Base-by-base conservation (phyloP, 2,329 filamentous ascomycete genomes). In the Chaetoscypha palmicola region DNA sequence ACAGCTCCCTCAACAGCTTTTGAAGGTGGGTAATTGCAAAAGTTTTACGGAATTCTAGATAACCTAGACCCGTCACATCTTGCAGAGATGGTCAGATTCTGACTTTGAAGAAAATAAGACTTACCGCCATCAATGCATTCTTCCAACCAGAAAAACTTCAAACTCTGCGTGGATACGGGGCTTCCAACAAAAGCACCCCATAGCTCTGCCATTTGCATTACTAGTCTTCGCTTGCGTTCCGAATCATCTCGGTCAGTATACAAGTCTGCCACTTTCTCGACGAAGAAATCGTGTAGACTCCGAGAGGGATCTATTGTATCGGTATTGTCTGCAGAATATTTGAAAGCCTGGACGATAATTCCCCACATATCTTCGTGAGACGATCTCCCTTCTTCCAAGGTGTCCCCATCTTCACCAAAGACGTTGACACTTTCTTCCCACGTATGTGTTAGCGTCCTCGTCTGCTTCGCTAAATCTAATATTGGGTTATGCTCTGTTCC, bases 71-170 rank as follows among this genome's bases (percentile, higher is more conserved):
- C 12, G 19, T 19, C 12, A 7, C 32, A n/a, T 3, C 32, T 17
- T 4, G 17, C 4, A 21, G 12, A 21, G 19, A 9, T 16, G 9
- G 12, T 26, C 5, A 9, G 4, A 2, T 5, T 36, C 17, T 5
- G n/a, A 22, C 7, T 30, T 10, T 5, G 34, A 38, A 20, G 20
- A 28, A 36, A 26, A 23, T 17, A 24, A 3, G 14, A 55, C 55
- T 47, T 45, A 64, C 62, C 62, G 20, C 74, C 74, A 53, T 76
- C 73, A 37, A 78, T 69, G 40, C 71, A 74, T 54, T 77, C 73
- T 53, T 78, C 73, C 2, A 79, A 58, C 71, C 73, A 77, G 52
- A 77, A 74, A 57, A 69, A 77, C 56, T 70, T 74, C 42, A 79
- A 59, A 54, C 72, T 76, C 57, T 79, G 75, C 19, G 51, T 65